Conservation (phyloP, 2,329 filamentous ascomycete species). For the Diaporthe longicolla region DNA sequence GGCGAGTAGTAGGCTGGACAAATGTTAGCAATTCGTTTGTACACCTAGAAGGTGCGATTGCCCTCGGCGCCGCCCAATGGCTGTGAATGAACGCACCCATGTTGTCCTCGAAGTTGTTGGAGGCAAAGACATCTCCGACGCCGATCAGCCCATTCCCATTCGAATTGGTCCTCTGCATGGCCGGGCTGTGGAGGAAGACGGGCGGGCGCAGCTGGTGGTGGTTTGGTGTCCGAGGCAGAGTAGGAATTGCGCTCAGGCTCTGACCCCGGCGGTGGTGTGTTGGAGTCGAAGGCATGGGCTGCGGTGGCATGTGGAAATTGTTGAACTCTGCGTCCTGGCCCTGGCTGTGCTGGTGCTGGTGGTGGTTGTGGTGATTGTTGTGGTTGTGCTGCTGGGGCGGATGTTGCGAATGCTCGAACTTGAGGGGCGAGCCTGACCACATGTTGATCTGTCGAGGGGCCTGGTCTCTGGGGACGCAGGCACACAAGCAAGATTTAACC, state of each 20-base stretch:
- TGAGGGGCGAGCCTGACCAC: slow-evolving; percentile 42
- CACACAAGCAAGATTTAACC: slow-evolving; percentile 23
- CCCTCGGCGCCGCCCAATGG: neutral
- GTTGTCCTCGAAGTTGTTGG: slow-evolving; percentile 38
- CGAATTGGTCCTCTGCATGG: slow-evolving; percentile 34
- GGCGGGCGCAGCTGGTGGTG: slow-evolving; percentile 38
- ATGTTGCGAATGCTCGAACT: slow-evolving; percentile 41
- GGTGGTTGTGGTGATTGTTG: neutral
- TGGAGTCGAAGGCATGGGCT: slow-evolving; percentile 41
- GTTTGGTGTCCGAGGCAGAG: slow-evolving; percentile 41
- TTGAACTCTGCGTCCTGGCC: slow-evolving; percentile 40
- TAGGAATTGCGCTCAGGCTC: slow-evolving; percentile 38
- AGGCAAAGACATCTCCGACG: slow-evolving; percentile 41
- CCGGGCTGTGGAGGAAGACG: slow-evolving; percentile 42
- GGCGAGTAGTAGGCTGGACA: slow-evolving; percentile 41
- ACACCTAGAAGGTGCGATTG: neutral
- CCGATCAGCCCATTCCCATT: slow-evolving; percentile 41
- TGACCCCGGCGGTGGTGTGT: slow-evolving; percentile 41
- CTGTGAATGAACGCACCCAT: slow-evolving; percentile 40
- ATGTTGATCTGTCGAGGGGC: slow-evolving; percentile 31
- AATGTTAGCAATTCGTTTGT: slow-evolving; percentile 9
- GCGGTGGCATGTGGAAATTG: slow-evolving; percentile 40
- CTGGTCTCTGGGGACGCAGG: slow-evolving; percentile 14
- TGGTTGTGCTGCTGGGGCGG: slow-evolving; percentile 10
- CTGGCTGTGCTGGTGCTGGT: slow-evolving; percentile 2